Percentiles rank a stretch among this genome's conserved stretches.
Conservation (phyloP, 2,329 filamentous ascomycete species). For the Paracamarosporium sp. region DNA sequence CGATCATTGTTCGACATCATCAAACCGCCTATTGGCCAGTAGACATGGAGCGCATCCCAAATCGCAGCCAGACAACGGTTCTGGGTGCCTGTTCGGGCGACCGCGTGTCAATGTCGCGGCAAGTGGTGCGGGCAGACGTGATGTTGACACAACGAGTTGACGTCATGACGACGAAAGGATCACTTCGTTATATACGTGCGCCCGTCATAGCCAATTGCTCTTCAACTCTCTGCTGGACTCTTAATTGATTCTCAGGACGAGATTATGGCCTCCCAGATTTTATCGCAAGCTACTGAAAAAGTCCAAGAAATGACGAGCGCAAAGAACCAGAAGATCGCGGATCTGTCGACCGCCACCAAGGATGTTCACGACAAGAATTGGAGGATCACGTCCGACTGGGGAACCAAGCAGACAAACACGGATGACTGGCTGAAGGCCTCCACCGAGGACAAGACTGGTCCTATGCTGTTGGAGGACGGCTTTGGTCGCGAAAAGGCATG, state of each 20-base stretch:
- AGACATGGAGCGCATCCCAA: not conserved
- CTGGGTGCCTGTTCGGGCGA: constrained; percentile 4
- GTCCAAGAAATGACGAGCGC: constrained; percentile 42
- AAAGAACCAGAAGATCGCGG: constrained; percentile 62
- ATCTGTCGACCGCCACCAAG: constrained; percentile 66
- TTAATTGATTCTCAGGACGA: constrained; percentile 10
- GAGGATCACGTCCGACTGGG: constrained; percentile 77
- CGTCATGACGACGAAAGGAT: constrained; percentile 12
- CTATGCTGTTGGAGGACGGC: constrained; percentile 73
- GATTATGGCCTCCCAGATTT: constrained; percentile 41
- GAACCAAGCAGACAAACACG: constrained; percentile 73
- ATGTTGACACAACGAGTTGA: constrained; percentile 7
- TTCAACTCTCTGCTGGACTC: not conserved
- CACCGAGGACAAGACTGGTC: constrained; percentile 69
- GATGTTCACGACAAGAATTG: constrained; percentile 62
- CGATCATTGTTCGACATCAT: constrained; percentile 15
- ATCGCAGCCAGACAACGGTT: not conserved
- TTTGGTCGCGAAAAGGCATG: constrained; percentile 75
- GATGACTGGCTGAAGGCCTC: constrained; percentile 79
- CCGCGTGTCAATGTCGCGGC: constrained; percentile 20
- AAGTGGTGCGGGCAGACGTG: constrained; percentile 17
- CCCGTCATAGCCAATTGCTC: constrained; percentile 8
- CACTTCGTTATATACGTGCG: not conserved
- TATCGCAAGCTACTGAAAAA: constrained; percentile 35
- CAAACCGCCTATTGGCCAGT: constrained; percentile 12